These are phyloP conservation scores for Pseudoperonospora humuli DNA, from an alignment of 352 stramenopile genomes.

Conservation along the genomic window DNA sequence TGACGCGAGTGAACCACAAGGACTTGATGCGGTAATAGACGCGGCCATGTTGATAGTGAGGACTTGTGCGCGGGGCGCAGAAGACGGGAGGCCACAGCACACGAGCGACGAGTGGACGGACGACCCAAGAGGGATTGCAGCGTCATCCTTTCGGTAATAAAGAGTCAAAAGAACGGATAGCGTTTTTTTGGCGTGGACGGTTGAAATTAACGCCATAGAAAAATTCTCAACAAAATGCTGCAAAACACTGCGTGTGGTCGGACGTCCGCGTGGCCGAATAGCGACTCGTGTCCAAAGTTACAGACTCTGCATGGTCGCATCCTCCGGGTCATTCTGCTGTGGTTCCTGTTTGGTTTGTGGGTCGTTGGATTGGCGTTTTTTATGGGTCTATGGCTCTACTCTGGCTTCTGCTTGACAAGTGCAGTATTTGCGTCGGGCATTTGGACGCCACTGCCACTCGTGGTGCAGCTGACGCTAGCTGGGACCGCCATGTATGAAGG, in stretches of 20 bases:
- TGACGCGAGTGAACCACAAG: slow-evolving; percentile 10
- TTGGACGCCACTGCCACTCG: slow-evolving; percentile 12
- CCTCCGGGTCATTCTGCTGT: slow-evolving; percentile 14
- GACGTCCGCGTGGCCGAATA: slow-evolving; percentile 12
- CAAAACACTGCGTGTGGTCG: background rate
- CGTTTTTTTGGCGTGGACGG: too few relatives aligned
- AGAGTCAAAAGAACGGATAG: too few relatives aligned
- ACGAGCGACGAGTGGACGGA: background rate
- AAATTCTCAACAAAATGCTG: background rate
- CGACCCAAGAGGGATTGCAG: background rate
- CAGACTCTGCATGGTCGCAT: slow-evolving; percentile 10
- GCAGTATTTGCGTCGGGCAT: background rate
- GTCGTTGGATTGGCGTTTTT: slow-evolving; percentile 21
- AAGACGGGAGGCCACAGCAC: background rate
- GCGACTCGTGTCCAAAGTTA: slow-evolving; percentile 20
- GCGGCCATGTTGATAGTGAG: slow-evolving; percentile 12
- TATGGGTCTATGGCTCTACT: slow-evolving; percentile 8
- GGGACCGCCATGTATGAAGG: slow-evolving; percentile 38
- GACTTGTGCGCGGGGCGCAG: background rate
- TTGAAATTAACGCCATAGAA: too few relatives aligned
- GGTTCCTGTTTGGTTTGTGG: slow-evolving; percentile 22
- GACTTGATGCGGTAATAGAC: slow-evolving; percentile 16
- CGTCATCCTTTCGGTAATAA: background rate
- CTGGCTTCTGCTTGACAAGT: slow-evolving; percentile 3
- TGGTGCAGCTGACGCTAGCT: slow-evolving; percentile 23